Percentiles rank a stretch among this genome's conserved stretches.
Evolutionary conservation across 2,329 filamentous ascomycete species (phyloP).

Genomic region (Ceratocystis cubensis): DNA sequence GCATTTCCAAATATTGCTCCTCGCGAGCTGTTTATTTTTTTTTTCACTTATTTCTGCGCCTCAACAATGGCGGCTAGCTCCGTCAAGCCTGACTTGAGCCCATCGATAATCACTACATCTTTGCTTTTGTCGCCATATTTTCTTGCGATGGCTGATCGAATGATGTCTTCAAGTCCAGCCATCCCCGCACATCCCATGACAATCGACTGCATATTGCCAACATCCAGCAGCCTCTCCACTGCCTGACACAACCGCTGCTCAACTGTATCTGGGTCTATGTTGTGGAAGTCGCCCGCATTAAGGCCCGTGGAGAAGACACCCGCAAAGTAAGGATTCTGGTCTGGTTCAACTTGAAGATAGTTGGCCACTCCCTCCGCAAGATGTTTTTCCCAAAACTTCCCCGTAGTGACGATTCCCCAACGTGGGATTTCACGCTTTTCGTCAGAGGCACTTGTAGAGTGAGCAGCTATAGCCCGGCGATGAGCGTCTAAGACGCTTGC

Average conservation of each 20-base stretch:
- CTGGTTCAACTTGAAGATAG: slow-evolving; percentile 46
- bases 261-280: slow-evolving; percentile 52
- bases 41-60: slow-evolving; percentile 30
- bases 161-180: slow-evolving; percentile 69
- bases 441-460: neutral
- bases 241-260: slow-evolving; percentile 54
- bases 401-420: slow-evolving; percentile 86
- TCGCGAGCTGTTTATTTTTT: neutral
- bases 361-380: slow-evolving; percentile 50
- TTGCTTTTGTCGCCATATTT: slow-evolving; percentile 46
- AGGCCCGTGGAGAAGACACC: slow-evolving; percentile 75
- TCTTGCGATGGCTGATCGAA: slow-evolving; percentile 55
- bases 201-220: slow-evolving; percentile 48
- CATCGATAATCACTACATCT: slow-evolving; percentile 60
- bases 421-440: slow-evolving; percentile 28
- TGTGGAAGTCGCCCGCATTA: slow-evolving; percentile 67
- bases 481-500: slow-evolving; percentile 58
- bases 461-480: slow-evolving; percentile 31
- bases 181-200: slow-evolving; percentile 86
- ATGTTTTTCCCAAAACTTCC: slow-evolving; percentile 67
- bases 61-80: slow-evolving; percentile 42
- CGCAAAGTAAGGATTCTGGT: slow-evolving; percentile 41
- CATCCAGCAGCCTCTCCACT: slow-evolving; percentile 50
- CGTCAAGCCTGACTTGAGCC: slow-evolving; percentile 57
- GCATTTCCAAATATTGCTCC: neutral